Percentiles rank a stretch among this genome's conserved stretches.
phyloP scores from a whole-genome alignment of 768 basidiomycete genomes.

The Amanita fuliginea region DNA sequence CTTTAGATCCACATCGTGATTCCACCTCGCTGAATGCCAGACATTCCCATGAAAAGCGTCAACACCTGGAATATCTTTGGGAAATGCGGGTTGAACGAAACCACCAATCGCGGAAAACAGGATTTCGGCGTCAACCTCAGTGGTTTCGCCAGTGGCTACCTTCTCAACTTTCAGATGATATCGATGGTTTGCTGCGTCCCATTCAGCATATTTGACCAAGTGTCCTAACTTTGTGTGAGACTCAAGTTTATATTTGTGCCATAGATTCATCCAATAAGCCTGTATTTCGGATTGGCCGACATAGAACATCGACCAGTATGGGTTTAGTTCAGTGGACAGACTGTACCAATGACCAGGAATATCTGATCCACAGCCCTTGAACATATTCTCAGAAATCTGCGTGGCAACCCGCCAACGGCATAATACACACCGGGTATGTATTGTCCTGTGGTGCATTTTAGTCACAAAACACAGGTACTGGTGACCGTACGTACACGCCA shows the following conservation, averaged over 20 bases:
- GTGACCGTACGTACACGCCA: conserved; percentile 34
- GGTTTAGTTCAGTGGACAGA: conserved; percentile 43
- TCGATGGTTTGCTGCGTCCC: conserved; percentile 31
- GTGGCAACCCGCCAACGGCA: not conserved
- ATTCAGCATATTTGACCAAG: conserved; percentile 27
- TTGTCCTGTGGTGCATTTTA: conserved; percentile 27
- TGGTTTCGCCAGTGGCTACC: conserved; percentile 22
- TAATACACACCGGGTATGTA: conserved; percentile 35
- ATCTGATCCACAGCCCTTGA: conserved; percentile 45
- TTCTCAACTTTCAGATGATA: conserved; percentile 31
- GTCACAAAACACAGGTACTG: not conserved
- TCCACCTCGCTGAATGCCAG: conserved; percentile 50
- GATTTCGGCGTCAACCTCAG: conserved; percentile 27
- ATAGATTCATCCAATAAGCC: conserved; percentile 38
- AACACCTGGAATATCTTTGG: conserved; percentile 29
- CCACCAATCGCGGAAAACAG: conserved; percentile 41
- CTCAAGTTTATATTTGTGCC: conserved; percentile 31
- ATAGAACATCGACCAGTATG: conserved; percentile 37
- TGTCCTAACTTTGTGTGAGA: conserved; percentile 31
- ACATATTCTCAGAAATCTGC: not conserved
- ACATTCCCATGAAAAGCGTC: conserved; percentile 35
- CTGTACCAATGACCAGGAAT: conserved; percentile 44
- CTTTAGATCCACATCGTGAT: conserved; percentile 37
- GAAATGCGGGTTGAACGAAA: conserved; percentile 35
- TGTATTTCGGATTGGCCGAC: conserved; percentile 38